phyloP scores from a whole-genome alignment of 2,329 filamentous ascomycete genomes.

The Drechslerella coelobrocha region DNA sequence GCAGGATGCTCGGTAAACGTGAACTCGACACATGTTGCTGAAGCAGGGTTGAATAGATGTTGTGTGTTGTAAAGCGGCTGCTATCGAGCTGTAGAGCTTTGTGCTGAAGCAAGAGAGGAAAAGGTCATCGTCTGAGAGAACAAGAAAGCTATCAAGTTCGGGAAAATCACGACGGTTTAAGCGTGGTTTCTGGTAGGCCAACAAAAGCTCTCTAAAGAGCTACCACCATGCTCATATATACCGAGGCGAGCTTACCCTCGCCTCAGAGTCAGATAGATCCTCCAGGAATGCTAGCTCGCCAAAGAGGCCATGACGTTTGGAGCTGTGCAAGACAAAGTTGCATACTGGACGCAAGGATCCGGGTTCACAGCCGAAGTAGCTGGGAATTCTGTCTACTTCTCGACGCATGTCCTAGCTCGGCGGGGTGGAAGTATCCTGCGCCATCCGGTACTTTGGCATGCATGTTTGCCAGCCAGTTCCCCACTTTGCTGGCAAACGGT shows the following conservation, averaged over 20 bases:
- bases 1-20: constrained; percentile 49
- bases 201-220: not conserved
- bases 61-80: not conserved
- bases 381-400: constrained; percentile 41
- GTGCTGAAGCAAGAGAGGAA: not conserved
- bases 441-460: constrained; percentile 27
- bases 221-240: constrained; percentile 42
- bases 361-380: constrained; percentile 23
- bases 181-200: constrained; percentile 2
- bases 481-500: constrained; percentile 44
- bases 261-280: constrained; percentile 36
- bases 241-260: constrained; percentile 32
- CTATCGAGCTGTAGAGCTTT: not conserved
- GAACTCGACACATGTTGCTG: constrained; percentile 40
- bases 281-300: constrained; percentile 12
- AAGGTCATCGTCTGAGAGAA: constrained; percentile 8
- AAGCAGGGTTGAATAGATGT: not conserved
- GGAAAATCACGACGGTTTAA: constrained; percentile 5
- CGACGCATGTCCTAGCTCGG: constrained; percentile 24
- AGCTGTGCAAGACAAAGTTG: constrained; percentile 46
- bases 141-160: not conserved
- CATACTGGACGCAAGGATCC: constrained; percentile 38
- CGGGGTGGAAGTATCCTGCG: constrained; percentile 31
- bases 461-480: constrained; percentile 9
- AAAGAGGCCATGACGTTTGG: constrained; percentile 45